Conservation (phyloP, 2,329 filamentous ascomycete genomes). For the Sordariomycetes sp. region DNA sequence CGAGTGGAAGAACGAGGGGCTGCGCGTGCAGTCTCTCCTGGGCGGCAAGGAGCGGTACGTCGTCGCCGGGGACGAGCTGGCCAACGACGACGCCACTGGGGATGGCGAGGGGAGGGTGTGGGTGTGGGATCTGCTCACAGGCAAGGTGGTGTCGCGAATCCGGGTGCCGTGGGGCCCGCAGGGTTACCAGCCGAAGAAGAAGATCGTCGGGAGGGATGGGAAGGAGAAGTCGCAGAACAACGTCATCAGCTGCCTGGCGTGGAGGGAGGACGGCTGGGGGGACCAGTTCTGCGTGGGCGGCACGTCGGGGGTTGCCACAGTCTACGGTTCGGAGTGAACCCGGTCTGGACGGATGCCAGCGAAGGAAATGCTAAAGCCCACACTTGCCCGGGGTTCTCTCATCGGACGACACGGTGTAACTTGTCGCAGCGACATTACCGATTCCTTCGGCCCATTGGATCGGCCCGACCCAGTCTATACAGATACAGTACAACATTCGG, state of each 20-base stretch:
- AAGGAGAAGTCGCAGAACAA: constrained; percentile 49
- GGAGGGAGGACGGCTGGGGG: constrained; percentile 51
- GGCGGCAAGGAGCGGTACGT: constrained; percentile 70
- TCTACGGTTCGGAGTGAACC: constrained; percentile 33
- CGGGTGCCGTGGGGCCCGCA: constrained; percentile 44
- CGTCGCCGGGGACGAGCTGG: constrained; percentile 67
- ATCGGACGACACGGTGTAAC: too few species aligned
- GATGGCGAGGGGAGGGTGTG: constrained; percentile 49
- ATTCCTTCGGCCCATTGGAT: neutral
- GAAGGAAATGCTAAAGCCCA: neutral
- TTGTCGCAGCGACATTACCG: too few species aligned
- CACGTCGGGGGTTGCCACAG: constrained; percentile 55
- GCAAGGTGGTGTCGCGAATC: constrained; percentile 54
- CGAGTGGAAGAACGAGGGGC: constrained; percentile 51
- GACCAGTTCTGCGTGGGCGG: constrained; percentile 56
- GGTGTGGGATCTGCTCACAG: constrained; percentile 78
- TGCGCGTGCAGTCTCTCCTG: constrained; percentile 66
- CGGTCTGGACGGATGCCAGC: neutral
- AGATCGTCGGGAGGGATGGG: constrained; percentile 46
- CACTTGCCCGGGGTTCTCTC: too few species aligned
- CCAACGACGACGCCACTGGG: constrained; percentile 11
- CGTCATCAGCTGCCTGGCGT: constrained; percentile 51
- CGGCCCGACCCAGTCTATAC: neutral
- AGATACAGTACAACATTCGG: neutral
- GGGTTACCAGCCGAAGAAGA: constrained; percentile 37